Conservation (phyloP, 176 grass and related monocot genomes). For the Coix lacrymajobi region DNA sequence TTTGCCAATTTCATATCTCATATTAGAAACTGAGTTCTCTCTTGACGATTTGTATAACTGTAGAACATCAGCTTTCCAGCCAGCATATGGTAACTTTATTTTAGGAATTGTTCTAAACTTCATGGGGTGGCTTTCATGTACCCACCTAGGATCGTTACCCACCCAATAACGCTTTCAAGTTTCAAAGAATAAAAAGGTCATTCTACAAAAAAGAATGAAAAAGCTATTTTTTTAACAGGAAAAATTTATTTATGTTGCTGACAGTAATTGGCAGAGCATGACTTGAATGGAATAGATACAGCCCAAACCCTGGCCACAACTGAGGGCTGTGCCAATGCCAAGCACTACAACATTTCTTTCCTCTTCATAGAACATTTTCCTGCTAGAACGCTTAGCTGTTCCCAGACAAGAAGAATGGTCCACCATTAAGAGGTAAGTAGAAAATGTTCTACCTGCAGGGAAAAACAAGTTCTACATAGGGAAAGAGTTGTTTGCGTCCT, state of each 20-base stretch:
- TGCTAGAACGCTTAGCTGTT: neutral
- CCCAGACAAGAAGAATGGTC: neutral
- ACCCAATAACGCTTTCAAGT: neutral
- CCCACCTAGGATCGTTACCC: neutral
- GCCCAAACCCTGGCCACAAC: neutral
- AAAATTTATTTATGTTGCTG: neutral
- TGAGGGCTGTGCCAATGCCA: neutral
- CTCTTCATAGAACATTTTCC: neutral
- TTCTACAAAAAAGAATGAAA: neutral
- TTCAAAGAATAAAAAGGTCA: neutral
- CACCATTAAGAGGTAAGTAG: too few species aligned
- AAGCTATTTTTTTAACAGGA: neutral
- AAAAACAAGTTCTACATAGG: neutral
- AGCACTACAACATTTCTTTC: neutral
- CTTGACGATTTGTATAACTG: neutral
- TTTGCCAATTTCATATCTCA: neutral
- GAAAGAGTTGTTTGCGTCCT: neutral
- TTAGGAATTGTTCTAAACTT: neutral
- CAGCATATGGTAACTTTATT: neutral
- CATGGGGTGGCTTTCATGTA: neutral
- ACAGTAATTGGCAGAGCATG: neutral
- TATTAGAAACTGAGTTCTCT: neutral
- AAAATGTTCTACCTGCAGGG: neutral
- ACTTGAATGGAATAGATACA: neutral
- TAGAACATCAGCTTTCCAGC: neutral